Evolutionary conservation across 345 rosid genomes (phyloP), one percentile per base, ranked within the genome.

Genomic region (Salix viminalis): DNA sequence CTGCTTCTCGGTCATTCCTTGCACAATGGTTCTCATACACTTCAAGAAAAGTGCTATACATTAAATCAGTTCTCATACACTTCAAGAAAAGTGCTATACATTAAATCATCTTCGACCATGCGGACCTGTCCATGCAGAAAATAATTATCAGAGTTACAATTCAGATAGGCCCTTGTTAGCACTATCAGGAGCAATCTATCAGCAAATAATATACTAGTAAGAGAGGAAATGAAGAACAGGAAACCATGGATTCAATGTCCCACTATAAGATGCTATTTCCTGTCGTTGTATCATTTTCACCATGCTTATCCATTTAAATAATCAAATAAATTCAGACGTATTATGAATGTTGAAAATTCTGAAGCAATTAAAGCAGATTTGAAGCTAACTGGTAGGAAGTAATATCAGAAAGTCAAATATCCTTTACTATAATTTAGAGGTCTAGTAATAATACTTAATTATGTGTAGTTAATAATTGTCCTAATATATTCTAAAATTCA

Each of bases 101-200:
- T n/a, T n/a, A n/a, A n/a, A n/a, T 96, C 97, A 74, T 96, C 99
- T 87, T 96, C 99, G 50, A 96, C 99, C 99, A 96, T 91, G 76
- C 98, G 96, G 36, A 96, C 99, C 99, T 96, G 87, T 77, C 21
- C 69, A 56, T 21, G 52, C 62, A 71, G 52, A 54, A 42, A 69
- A 23, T n/a, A 13, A 56, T 50, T 32, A 50, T 62, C 37, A 52
- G 41, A 11, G 50, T 14, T 9, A 44, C 11, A 12, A 54, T 69
- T 75, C 66, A 61, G n/a, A 56, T 30, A 42, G 37, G 46, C 65
- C 48, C 24, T 23, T 44, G 14, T 48, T 3, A 54, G 11, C 30
- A 36, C 12, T 54, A 72, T 61, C 70, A 72, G n/a, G 37, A 4
- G 42, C 69, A 65, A 2, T 7, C 39, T 16, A 54, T 32, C 10